phyloP scores from a whole-genome alignment of 768 basidiomycete species.

The Auriscalpium orientale region DNA sequence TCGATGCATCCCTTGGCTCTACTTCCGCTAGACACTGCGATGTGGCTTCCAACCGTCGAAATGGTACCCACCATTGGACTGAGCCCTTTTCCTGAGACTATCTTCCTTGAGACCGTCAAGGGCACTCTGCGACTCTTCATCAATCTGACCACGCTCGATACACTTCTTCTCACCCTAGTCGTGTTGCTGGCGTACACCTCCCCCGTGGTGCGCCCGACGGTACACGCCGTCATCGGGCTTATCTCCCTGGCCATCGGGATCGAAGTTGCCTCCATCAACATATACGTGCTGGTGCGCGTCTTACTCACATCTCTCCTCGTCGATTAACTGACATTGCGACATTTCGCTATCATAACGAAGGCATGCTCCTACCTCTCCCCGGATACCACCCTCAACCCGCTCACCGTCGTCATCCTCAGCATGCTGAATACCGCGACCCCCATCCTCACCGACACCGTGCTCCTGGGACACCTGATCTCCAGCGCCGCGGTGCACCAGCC shows the following conservation, averaged over 20 bases:
- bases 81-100: constrained; percentile 6
- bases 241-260: constrained; percentile 4
- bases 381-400: constrained; percentile 1
- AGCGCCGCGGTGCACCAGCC: constrained; percentile 1
- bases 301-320: background rate
- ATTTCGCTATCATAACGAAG: background rate
- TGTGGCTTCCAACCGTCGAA: too few relatives aligned
- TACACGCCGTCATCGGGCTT: background rate
- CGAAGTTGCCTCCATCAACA: constrained; percentile 6
- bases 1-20: too few relatives aligned
- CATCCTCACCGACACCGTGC: constrained; percentile 4
- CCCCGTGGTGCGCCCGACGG: constrained; percentile 1
- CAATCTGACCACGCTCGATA: constrained; percentile 9
- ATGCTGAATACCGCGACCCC: constrained; percentile 8
- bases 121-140: constrained; percentile 8
- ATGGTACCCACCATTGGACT: constrained; percentile 1
- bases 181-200: constrained; percentile 3
- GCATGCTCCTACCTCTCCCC: constrained; percentile 8
- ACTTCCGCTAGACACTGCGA: too few relatives aligned
- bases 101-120: constrained; percentile 12
- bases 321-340: too few relatives aligned
- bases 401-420: constrained; percentile 3
- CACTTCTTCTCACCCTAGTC: constrained; percentile 6
- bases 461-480: constrained; percentile 5
- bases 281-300: constrained; percentile 7